A percentile compares a stretch with the other conserved stretches of the same genome.
Conservation (phyloP, 352 stramenopile species). For the Pythium scleroteichum region DNA sequence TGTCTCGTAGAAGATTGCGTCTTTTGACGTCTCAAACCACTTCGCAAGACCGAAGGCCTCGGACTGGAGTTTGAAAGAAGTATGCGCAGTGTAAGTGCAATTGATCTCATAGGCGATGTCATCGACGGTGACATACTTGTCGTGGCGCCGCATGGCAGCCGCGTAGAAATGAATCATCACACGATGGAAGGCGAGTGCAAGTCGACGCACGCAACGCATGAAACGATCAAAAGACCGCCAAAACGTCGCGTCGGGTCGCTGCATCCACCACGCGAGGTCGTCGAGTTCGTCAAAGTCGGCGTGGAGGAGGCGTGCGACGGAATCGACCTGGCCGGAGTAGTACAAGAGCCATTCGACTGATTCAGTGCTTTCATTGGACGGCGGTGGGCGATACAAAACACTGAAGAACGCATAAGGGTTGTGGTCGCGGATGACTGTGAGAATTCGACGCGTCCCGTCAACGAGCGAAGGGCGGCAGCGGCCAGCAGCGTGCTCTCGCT, state of each 20-base stretch:
- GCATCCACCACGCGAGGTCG: slow-evolving; percentile 23
- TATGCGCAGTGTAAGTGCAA: neutral
- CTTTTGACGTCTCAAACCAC: slow-evolving; percentile 5
- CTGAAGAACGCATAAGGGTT: slow-evolving; percentile 29
- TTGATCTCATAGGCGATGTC: slow-evolving; percentile 11
- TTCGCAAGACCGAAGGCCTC: slow-evolving; percentile 19
- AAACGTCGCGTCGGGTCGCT: slow-evolving; percentile 17
- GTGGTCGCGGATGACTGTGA: slow-evolving; percentile 12
- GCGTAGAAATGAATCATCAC: slow-evolving; percentile 31
- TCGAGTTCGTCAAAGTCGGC: slow-evolving; percentile 12
- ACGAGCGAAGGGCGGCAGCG: slow-evolving; percentile 16
- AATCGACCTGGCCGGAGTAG: neutral
- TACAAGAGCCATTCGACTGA: slow-evolving; percentile 4
- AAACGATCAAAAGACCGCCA: slow-evolving; percentile 22
- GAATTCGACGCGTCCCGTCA: slow-evolving; percentile 10
- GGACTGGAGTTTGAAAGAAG: slow-evolving; percentile 5
- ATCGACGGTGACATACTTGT: slow-evolving; percentile 1
- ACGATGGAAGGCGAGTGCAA: slow-evolving; percentile 23
- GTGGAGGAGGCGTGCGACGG: slow-evolving; percentile 13
- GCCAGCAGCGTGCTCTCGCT: slow-evolving; percentile 9
- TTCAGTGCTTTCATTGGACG: neutral
- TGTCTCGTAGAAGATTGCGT: slow-evolving; percentile 34
- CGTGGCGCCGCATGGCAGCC: slow-evolving; percentile 23
- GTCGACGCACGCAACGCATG: slow-evolving; percentile 13
- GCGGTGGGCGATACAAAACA: slow-evolving; percentile 26